phyloP scores from a whole-genome alignment of 192 early-diverging fungal genomes.

The Gigaspora rosea region DNA sequence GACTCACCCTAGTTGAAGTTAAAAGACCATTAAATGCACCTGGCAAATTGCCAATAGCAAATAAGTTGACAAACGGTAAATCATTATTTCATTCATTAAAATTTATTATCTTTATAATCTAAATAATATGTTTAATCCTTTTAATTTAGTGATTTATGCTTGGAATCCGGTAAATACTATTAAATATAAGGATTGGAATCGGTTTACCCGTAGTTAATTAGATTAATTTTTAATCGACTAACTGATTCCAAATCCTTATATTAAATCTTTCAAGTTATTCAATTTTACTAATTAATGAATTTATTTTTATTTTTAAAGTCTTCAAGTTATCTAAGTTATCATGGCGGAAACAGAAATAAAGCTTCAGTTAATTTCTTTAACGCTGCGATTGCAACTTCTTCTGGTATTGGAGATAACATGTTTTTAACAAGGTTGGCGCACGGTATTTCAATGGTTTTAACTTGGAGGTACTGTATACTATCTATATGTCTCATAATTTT shows the following conservation, averaged over 20 bases:
- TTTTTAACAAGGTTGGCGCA: slow-evolving; percentile 21
- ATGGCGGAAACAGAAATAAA: not conserved
- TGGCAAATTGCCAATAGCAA: not conserved
- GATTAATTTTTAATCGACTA: no score
- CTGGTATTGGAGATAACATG: not conserved
- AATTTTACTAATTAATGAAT: no score
- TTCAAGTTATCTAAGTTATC: not conserved
- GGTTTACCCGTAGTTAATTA: no score
- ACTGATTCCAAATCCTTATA: no score
- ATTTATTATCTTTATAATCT: not conserved
- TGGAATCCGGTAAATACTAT: not conserved
- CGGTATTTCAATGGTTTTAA: slow-evolving; percentile 19
- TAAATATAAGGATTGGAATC: no score
- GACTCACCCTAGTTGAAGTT: not conserved
- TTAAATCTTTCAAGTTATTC: no score
- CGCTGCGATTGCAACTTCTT: not conserved
- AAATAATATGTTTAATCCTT: not conserved
- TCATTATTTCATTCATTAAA: not conserved
- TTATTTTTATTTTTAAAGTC: no score
- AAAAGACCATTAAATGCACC: not conserved
- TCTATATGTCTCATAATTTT: not conserved
- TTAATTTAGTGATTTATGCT: slow-evolving; percentile 13
- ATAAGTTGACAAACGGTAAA: not conserved
- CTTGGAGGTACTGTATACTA: slow-evolving; percentile 4
- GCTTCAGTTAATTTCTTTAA: slow-evolving; percentile 6